phyloP scores from a whole-genome alignment of 768 basidiomycete species.

The Ramaria rubella region DNA sequence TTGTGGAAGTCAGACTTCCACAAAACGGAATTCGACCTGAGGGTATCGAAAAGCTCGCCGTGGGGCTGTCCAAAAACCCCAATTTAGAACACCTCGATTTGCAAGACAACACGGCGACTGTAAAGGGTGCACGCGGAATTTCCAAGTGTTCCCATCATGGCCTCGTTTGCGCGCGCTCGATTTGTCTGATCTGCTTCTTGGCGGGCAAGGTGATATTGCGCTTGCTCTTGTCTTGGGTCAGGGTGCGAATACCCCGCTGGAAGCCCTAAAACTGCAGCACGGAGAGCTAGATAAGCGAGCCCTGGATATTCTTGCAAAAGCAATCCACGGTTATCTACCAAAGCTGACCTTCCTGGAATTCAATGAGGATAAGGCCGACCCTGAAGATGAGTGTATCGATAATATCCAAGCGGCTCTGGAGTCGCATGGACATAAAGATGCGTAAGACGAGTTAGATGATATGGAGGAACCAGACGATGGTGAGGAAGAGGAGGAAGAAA shows the following conservation, averaged over 20 bases:
- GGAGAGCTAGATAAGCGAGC: slow-evolving; percentile 1
- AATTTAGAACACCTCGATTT: slow-evolving; percentile 75
- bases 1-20: slow-evolving; percentile 87
- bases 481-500: slow-evolving; percentile 3
- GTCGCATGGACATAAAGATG: slow-evolving; percentile 6
- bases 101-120: slow-evolving; percentile 83
- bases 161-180: slow-evolving; percentile 28
- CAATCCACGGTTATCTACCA: slow-evolving; percentile 38
- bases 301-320: not conserved
- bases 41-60: slow-evolving; percentile 74
- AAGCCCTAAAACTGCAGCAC: slow-evolving; percentile 2
- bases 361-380: slow-evolving; percentile 61
- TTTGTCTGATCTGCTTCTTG: slow-evolving; percentile 32
- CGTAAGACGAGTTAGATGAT: not conserved
- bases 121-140: slow-evolving; percentile 48
- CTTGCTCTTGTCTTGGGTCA: slow-evolving; percentile 2
- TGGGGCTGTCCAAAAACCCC: slow-evolving; percentile 62
- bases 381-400: slow-evolving; percentile 39
- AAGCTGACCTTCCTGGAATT: slow-evolving; percentile 67
- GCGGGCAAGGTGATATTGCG: slow-evolving; percentile 48
- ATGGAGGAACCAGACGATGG: slow-evolving; percentile 3
- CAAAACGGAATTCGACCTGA: slow-evolving; percentile 97
- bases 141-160: slow-evolving; percentile 66
- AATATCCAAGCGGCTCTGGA: slow-evolving; percentile 35
- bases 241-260: not conserved